Evolutionary conservation across 2,329 filamentous ascomycete species (phyloP).

Genomic region (Fusarium sacchari): DNA sequence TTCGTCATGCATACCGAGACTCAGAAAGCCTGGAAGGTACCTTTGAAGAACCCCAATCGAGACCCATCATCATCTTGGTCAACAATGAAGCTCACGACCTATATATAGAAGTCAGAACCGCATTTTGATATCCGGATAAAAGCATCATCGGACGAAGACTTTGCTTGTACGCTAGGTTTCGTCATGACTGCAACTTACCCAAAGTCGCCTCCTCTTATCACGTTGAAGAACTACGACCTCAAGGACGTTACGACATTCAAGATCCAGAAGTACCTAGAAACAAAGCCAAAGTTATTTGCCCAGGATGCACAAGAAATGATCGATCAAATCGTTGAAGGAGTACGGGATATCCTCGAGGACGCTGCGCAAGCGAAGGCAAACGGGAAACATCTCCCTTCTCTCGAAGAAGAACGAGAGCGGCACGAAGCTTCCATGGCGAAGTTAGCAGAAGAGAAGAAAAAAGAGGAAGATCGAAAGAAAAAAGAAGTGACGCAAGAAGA

Average conservation of each 20-base stretch:
- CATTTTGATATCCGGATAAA: conserved; percentile 84
- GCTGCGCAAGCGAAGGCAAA: conserved; percentile 81
- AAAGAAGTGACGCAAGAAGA: conserved; percentile 71
- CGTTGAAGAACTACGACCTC: conserved; percentile 72
- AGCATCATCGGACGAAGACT: conserved; percentile 76
- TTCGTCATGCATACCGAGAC: conserved; percentile 78
- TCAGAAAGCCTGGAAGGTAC: conserved; percentile 86
- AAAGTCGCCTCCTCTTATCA: conserved; percentile 79
- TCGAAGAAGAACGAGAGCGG: conserved; percentile 87
- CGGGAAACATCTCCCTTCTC: conserved; percentile 80
- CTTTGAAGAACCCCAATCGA: conserved; percentile 37
- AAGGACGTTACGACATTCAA: conserved; percentile 77
- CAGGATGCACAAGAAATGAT: conserved; percentile 68
- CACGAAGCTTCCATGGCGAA: conserved; percentile 79
- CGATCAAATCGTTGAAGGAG: conserved; percentile 72
- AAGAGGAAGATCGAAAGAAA: conserved; percentile 63
- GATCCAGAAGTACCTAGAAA: conserved; percentile 71
- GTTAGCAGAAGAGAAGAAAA: conserved; percentile 65
- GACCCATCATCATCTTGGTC: conserved; percentile 3
- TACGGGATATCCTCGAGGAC: conserved; percentile 84
- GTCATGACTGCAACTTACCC: conserved; percentile 92
- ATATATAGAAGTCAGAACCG: conserved; percentile 79
- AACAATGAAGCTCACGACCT: conserved; percentile 33
- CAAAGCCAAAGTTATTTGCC: conserved; percentile 64
- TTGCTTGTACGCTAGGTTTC: conserved; percentile 77